Evolutionary conservation across 768 basidiomycete genomes (phyloP).

Genomic region (Daedaleopsis nitida): DNA sequence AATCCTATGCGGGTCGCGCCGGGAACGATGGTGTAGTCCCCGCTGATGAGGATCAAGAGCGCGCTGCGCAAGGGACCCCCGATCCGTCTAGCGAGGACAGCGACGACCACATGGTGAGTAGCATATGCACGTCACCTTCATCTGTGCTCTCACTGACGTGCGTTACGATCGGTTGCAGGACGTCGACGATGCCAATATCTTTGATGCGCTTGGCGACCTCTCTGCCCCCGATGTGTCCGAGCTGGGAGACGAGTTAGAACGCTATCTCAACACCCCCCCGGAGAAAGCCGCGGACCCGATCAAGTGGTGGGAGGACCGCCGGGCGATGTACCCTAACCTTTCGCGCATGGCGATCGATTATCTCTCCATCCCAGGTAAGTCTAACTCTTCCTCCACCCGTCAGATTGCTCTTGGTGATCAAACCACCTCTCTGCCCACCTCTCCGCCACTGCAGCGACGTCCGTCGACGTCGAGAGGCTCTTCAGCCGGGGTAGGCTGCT

Average conservation of each 20-base stretch:
- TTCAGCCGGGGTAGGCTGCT: constrained; percentile 19
- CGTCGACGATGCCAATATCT: constrained; percentile 28
- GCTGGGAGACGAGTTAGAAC: constrained; percentile 29
- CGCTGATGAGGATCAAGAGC: no score
- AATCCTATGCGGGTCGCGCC: not conserved
- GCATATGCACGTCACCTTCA: no score
- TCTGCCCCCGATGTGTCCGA: not conserved
- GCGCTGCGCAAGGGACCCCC: no score
- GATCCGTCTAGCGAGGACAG: no score
- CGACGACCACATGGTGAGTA: no score
- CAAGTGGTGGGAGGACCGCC: constrained; percentile 34
- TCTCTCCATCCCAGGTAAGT: not conserved
- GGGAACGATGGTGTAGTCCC: not conserved
- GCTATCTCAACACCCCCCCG: constrained; percentile 29
- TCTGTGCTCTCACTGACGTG: no score
- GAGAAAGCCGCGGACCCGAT: constrained; percentile 30
- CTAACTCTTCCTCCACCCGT: not conserved
- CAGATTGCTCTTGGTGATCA: no score
- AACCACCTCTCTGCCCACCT: not conserved
- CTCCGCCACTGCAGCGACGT: constrained; percentile 15
- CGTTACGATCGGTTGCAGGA: no score
- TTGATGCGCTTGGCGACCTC: constrained; percentile 27
- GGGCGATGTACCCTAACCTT: constrained; percentile 29
- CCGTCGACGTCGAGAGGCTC: constrained; percentile 9
- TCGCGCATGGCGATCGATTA: not conserved